Evolutionary conservation across 306 rosid genomes (phyloP).

Genomic region (Lagenaria siceraria): DNA sequence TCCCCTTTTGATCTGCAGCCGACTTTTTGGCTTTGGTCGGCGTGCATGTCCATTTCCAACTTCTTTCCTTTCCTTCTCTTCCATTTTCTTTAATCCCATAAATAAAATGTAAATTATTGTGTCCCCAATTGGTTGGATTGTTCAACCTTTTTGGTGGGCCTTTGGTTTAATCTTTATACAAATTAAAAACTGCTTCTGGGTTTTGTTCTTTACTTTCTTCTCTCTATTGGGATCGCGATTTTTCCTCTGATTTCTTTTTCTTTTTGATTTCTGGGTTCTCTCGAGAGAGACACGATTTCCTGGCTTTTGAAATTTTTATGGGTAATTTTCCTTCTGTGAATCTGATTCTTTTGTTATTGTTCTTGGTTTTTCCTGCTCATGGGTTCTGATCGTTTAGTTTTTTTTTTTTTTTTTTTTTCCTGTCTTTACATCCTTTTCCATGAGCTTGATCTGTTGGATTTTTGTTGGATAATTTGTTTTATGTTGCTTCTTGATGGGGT

Average conservation of each 20-base stretch:
- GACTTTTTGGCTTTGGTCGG: conserved; percentile 43
- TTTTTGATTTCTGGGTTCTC: conserved; percentile 1
- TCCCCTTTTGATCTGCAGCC: conserved; percentile 14
- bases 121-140: conserved; percentile 48
- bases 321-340: background rate
- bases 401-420: background rate
- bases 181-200: conserved; percentile 8
- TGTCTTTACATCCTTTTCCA: background rate
- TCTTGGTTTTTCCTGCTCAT: background rate
- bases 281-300: background rate
- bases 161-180: conserved; percentile 11
- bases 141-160: conserved; percentile 35
- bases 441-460: background rate
- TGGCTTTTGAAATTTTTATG: background rate
- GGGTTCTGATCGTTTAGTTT: background rate
- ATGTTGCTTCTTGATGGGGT: background rate
- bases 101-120: conserved; percentile 18
- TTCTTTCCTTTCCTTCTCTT: background rate
- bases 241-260: conserved; percentile 7
- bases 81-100: background rate
- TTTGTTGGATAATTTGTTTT: background rate
- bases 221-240: conserved; percentile 11
- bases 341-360: background rate
- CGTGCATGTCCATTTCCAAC: conserved; percentile 19
- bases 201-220: conserved; percentile 1